Evolutionary conservation across 257 asterid species (phyloP).

Genomic region (Solanum sparsipilum): DNA sequence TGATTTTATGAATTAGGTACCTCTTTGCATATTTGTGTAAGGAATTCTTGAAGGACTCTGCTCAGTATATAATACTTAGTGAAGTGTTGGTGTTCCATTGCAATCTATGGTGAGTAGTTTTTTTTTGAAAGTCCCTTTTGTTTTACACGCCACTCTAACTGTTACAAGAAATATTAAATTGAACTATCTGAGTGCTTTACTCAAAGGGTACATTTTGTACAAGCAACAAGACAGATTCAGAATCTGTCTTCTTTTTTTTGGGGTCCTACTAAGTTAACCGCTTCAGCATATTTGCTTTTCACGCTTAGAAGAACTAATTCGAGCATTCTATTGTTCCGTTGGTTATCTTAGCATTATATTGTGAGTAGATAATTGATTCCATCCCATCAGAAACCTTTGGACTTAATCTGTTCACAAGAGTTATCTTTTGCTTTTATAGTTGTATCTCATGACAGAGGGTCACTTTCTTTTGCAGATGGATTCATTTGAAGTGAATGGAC

Average conservation of each 20-base stretch:
- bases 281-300: neutral
- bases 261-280: neutral
- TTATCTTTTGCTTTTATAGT: neutral
- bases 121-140: neutral
- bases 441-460: neutral
- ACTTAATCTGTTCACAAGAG: neutral
- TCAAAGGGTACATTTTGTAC: neutral
- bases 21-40: neutral
- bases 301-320: neutral
- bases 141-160: neutral
- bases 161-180: neutral
- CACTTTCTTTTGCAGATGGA: slow-evolving; percentile 19
- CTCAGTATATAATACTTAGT: neutral
- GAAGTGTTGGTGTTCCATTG: neutral
- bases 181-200: neutral
- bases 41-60: neutral
- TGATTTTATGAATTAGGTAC: neutral
- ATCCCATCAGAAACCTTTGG: neutral
- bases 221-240: neutral
- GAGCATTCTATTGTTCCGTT: neutral
- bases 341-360: neutral
- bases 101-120: neutral
- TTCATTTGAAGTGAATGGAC: slow-evolving; percentile 11
- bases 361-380: neutral
- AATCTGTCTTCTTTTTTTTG: neutral